These are phyloP conservation scores for Penicillium diatomitis DNA, from an alignment of 495 filamentous ascomycete species.

Conservation along the genomic window DNA sequence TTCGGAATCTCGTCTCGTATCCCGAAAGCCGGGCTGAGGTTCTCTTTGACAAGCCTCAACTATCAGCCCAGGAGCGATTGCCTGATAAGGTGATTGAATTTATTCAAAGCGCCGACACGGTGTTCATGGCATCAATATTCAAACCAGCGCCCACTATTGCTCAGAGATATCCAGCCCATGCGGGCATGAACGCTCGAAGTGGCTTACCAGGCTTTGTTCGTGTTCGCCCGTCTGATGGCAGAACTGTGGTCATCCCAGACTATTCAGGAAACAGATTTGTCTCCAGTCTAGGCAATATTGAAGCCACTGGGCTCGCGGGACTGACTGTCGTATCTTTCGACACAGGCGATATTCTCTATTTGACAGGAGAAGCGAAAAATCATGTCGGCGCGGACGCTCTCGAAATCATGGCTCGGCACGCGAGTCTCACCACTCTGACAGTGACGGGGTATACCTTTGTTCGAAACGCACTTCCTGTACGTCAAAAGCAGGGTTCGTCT, in stretches of 20 bases:
- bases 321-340: constrained; percentile 11
- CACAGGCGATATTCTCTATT: constrained; percentile 10
- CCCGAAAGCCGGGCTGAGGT: constrained; percentile 2
- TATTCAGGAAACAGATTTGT: constrained; percentile 13
- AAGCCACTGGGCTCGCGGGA: constrained; percentile 6
- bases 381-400: constrained; percentile 5
- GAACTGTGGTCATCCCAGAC: constrained; percentile 12
- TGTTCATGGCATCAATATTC: constrained; percentile 7
- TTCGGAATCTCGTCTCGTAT: constrained; percentile 7
- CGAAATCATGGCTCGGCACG: constrained; percentile 8
- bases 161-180: constrained; percentile 3
- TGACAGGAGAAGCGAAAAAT: constrained; percentile 10
- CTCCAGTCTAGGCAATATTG: constrained; percentile 12
- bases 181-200: constrained; percentile 12
- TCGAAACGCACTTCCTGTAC: constrained; percentile 7
- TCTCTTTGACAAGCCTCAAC: background rate
- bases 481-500: constrained; percentile 5
- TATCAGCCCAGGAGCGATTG: background rate
- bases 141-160: background rate
- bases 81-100: constrained; percentile 11
- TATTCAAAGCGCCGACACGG: constrained; percentile 8
- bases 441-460: constrained; percentile 10
- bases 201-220: constrained; percentile 11
- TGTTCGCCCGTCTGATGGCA: constrained; percentile 10
- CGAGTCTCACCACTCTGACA: constrained; percentile 6